These are phyloP conservation scores for Stentor roeselii DNA, from an alignment of 73 alveolate species.

Conservation along the genomic window DNA sequence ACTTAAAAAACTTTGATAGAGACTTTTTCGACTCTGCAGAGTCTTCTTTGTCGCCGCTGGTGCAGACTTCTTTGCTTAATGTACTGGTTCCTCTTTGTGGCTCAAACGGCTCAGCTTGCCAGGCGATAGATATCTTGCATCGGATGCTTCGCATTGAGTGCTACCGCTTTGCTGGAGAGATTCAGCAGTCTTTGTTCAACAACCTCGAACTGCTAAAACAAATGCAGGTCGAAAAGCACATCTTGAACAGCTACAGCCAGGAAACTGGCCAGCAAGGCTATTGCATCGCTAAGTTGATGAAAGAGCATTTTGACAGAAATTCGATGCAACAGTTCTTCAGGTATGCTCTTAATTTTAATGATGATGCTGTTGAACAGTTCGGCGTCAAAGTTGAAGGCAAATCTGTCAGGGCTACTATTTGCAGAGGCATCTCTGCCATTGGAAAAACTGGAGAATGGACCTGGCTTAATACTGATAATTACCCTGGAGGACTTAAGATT, in stretches of 20 bases:
- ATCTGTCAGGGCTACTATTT: background rate
- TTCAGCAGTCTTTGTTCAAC: background rate
- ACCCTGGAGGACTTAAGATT: background rate
- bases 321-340: background rate
- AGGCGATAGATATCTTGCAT: background rate
- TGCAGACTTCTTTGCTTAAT: background rate
- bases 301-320: background rate
- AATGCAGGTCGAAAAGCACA: background rate
- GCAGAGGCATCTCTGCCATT: background rate
- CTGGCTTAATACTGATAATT: background rate
- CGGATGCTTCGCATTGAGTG: background rate
- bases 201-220: background rate
- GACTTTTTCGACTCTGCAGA: background rate
- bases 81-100: background rate
- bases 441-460: background rate
- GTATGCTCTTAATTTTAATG: background rate
- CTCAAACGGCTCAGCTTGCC: background rate
- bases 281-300: background rate
- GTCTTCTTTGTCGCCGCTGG: background rate
- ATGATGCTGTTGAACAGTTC: background rate
- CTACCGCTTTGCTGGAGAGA: background rate
- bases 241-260: background rate
- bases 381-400: background rate
- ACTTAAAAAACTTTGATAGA: no score
- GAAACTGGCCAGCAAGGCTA: background rate